Base-by-base conservation (phyloP, 176 grass and related monocot genomes). In the Triticum aestivum region DNA sequence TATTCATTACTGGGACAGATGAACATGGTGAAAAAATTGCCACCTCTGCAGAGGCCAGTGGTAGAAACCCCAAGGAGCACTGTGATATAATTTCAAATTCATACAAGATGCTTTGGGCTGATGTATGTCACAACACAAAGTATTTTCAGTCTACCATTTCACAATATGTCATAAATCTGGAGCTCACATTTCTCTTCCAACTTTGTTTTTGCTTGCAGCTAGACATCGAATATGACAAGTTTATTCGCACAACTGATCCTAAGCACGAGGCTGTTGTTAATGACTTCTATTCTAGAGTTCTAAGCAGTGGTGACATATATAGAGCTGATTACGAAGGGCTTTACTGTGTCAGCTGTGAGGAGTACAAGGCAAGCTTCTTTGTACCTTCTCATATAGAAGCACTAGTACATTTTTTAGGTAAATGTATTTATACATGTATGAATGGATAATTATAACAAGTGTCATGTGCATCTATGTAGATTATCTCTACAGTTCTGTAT, bases 1-100 rank as follows among this genome's bases (percentile, higher is more conserved):
- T 94, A 89, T 96, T 98, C 79, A 91, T 98, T 52, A 96, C 92
- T 54, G 96, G 96, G 86, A 96, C 96, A 38, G 96, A 98, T 90
- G 96, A 98, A 54, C 96, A 98, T 87, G 96, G 96, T 42, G 93
- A 96, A 73, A 98, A 98, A 91, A 94, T 98, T 47, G 90, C 93
- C 45, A 84, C 92, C 66, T 91, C 96, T 54, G 96, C 96, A 24
- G 92, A 96, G 62, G 90, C 84, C 83, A 88, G 88, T 84, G 90
- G 91, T 65, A 96, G 72, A 79, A 92, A 78, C 82, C 92, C 93
- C 29, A 96, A 91, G 73, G 91, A 91, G 80, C 96, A 96, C 37
- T 98, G 96, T 49, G 88, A 96, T 82, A 86, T 65, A 39, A 91
- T 98, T 89, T 94, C 96, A 59, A 89, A 83, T 81, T 85, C 91